Evolutionary conservation across 768 basidiomycete genomes (phyloP).

Genomic region (Boletus barrowsii): DNA sequence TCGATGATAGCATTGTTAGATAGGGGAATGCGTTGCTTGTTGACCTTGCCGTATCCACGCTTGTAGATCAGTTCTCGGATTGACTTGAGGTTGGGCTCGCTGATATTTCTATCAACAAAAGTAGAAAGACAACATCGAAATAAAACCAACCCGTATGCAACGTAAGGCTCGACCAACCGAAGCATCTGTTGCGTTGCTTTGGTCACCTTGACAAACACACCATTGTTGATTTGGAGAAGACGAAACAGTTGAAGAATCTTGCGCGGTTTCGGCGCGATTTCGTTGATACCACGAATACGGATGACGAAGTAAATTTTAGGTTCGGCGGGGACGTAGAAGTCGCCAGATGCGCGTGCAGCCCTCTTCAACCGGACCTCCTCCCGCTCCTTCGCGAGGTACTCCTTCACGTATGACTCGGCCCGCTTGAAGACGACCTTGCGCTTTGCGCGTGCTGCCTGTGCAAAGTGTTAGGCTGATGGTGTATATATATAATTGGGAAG

Average conservation of each 20-base stretch:
- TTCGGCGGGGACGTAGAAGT: constrained; percentile 97
- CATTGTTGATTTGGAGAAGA: constrained; percentile 99
- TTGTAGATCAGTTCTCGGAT: constrained; percentile 99
- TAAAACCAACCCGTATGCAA: constrained; percentile 84
- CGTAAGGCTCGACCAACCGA: constrained; percentile 93
- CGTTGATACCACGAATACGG: constrained; percentile 99
- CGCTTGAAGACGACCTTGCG: constrained; percentile 99
- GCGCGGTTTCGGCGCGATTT: constrained; percentile 98
- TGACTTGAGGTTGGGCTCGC: constrained; percentile 95
- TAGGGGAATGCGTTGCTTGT: constrained; percentile 96
- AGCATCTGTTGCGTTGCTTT: constrained; percentile 98
- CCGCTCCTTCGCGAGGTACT: constrained; percentile 88
- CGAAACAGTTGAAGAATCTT: constrained; percentile 99
- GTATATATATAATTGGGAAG: not conserved
- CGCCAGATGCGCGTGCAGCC: constrained; percentile 84
- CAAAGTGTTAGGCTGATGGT: constrained; percentile 14
- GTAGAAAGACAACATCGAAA: not conserved
- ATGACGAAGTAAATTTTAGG: constrained; percentile 97
- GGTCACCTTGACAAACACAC: constrained; percentile 96
- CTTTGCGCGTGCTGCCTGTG: constrained; percentile 83
- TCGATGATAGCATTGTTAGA: constrained; percentile 94
- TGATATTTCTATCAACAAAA: constrained; percentile 27
- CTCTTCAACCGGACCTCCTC: constrained; percentile 97
- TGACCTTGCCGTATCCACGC: constrained; percentile 97
- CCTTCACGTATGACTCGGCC: constrained; percentile 96